Base-by-base conservation (phyloP, 192 early-diverging fungal genomes). In the Entomortierella chlamydospora region DNA sequence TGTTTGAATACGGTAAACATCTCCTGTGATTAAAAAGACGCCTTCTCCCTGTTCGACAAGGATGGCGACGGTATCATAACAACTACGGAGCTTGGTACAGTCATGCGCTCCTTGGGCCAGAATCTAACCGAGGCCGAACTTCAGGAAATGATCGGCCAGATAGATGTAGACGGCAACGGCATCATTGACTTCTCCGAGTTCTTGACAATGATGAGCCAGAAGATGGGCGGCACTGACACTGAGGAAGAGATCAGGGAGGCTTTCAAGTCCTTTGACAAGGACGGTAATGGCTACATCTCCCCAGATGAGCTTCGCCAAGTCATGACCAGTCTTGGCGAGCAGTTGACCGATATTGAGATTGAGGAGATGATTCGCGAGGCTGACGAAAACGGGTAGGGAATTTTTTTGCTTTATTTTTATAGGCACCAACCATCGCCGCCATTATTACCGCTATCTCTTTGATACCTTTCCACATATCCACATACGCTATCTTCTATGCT, bases 161-260 rank as follows among this genome's bases (percentile, higher is more conserved):
- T 97, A 60, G 96, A 99, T 84, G 88, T 90, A 52, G 94, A 96
- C 85, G 94, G 94, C 72, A 96, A 96, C 77, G 96, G 96, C 58
- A 94, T 87, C 34, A 94, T 98, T 76, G 96, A 98, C 84, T 98
- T 99, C 79, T 84, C 89, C 47, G 96, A 99, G 82, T 97, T 98
- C 83, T 86, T 98, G 72, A 91, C 94, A 22, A 90, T 98, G 90
- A 93, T 98, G 89, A 91, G 93, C 33, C 90, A 92, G 84, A 92
- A 95, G 68, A 85, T 91, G 85, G 88, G 88, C 73, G 89, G 92
- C 81, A 90, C 88, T 37, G 91, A 96, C 84, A 86, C 88, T 52
- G 92, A 94, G 74, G 92, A 90, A 64, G 96, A 98, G 83, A 92
- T 97, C 69, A 88, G 90, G 71, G 94, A 96, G 83, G 95, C 95